Conservation (phyloP, 768 basidiomycete genomes). For the Russula foetens region DNA sequence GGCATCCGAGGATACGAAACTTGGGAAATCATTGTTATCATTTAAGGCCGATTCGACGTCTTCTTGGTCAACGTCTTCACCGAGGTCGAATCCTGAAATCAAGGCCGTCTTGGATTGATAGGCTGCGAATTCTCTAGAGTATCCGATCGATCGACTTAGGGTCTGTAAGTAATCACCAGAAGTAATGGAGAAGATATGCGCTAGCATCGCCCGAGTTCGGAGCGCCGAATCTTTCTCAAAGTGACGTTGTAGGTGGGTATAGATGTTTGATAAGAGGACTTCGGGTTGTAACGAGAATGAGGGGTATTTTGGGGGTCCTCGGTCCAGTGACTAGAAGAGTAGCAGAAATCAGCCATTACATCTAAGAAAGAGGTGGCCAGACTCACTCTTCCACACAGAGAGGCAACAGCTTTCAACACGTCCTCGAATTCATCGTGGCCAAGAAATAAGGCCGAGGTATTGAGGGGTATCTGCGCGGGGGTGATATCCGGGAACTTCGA, state of each 20-base stretch:
- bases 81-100: conserved; percentile 26
- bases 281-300: conserved; percentile 28
- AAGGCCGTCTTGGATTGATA: conserved; percentile 3
- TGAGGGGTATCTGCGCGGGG: not conserved
- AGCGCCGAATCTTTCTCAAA: conserved; percentile 45
- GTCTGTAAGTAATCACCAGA: conserved; percentile 56
- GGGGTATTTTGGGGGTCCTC: conserved; percentile 15
- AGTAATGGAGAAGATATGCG: conserved; percentile 56
- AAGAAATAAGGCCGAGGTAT: conserved; percentile 23
- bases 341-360: not conserved
- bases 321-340: conserved; percentile 12
- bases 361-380: not conserved
- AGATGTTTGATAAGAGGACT: conserved; percentile 52
- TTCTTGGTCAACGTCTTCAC: conserved; percentile 34
- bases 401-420: conserved; percentile 37
- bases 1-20: conserved; percentile 50
- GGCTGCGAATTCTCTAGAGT: conserved; percentile 19
- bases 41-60: conserved; percentile 27
- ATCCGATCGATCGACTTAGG: conserved; percentile 55
- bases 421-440: conserved; percentile 22
- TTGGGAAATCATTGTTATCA: conserved; percentile 41
- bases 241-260: conserved; percentile 45
- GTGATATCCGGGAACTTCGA: conserved; percentile 6
- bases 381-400: conserved; percentile 53
- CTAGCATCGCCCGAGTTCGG: conserved; percentile 45